Evolutionary conservation across 1,139 yeast species (phyloP).

Genomic region (Zygotorulaspora mrakii): DNA sequence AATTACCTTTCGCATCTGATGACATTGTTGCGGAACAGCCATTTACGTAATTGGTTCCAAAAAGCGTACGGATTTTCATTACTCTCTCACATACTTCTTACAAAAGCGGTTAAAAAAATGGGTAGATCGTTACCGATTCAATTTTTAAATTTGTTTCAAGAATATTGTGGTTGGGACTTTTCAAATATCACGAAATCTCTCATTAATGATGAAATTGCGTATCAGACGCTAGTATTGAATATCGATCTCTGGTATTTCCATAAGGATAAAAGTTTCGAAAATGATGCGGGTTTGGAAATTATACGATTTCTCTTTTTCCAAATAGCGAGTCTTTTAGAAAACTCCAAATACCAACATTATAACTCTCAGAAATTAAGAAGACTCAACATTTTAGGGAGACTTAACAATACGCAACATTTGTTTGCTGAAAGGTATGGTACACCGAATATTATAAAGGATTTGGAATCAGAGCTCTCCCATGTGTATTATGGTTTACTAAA

Average conservation of each 20-base stretch:
- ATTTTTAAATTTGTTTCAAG: constrained; percentile 42
- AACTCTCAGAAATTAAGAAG: constrained; percentile 51
- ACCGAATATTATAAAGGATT: constrained; percentile 40
- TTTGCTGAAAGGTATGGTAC: constrained; percentile 31
- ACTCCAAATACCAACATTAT: constrained; percentile 47
- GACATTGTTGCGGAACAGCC: constrained; percentile 17
- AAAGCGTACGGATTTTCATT: constrained; percentile 24
- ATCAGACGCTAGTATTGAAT: constrained; percentile 45
- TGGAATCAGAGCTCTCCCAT: constrained; percentile 38
- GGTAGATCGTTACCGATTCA: constrained; percentile 28
- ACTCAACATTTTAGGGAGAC: constrained; percentile 50
- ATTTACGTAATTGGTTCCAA: constrained; percentile 21
- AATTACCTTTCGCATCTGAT: constrained; percentile 21
- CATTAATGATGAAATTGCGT: constrained; percentile 45
- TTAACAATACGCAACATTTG: constrained; percentile 45
- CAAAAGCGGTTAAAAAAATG: constrained; percentile 23
- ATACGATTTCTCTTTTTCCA: constrained; percentile 54
- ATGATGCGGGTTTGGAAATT: constrained; percentile 39
- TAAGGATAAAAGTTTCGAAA: constrained; percentile 10
- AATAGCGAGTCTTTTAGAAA: constrained; percentile 49
- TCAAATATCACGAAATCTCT: constrained; percentile 43
- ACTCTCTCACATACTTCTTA: constrained; percentile 29
- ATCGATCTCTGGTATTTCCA: constrained; percentile 48
- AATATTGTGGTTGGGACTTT: constrained; percentile 46
- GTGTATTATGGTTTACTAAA: constrained; percentile 41